Percentiles rank a stretch among this genome's conserved stretches.
Conservation (phyloP, 257 asterid genomes). For the Salvia splendens region DNA sequence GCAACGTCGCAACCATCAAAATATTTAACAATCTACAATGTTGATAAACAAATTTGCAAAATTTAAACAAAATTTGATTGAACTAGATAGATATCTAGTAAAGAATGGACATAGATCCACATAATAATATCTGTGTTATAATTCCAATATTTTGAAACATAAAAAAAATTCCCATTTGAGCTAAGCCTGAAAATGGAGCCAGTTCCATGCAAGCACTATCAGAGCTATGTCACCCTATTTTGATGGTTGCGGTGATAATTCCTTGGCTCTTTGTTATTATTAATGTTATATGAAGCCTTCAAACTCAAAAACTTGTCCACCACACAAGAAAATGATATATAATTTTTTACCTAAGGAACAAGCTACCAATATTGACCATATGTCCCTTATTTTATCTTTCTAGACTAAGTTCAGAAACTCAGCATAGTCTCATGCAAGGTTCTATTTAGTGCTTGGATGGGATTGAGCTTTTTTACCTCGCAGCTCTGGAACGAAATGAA, state of each 20-base stretch:
- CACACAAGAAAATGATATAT: not conserved
- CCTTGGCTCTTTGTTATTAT: no score
- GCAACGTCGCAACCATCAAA: not conserved
- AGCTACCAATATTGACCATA: not conserved
- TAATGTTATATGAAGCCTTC: not conserved
- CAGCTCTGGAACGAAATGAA: not conserved
- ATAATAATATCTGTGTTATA: not conserved
- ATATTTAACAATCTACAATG: conserved; percentile 3
- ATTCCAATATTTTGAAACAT: not conserved
- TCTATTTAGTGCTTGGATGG: not conserved
- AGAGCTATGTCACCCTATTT: not conserved
- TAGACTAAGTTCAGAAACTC: not conserved
- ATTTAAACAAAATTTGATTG: not conserved
- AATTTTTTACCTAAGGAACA: not conserved
- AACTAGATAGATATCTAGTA: conserved; percentile 5
- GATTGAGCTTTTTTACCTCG: not conserved
- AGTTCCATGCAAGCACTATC: not conserved
- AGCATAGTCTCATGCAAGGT: not conserved
- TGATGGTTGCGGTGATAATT: not conserved
- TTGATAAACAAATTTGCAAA: conserved; percentile 3
- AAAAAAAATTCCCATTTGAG: not conserved
- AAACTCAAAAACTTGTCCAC: not conserved
- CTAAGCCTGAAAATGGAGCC: not conserved
- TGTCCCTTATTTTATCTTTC: not conserved
- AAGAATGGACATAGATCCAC: not conserved